Evolutionary conservation across 495 filamentous ascomycete species (phyloP).

Genomic region (Halenospora varia): DNA sequence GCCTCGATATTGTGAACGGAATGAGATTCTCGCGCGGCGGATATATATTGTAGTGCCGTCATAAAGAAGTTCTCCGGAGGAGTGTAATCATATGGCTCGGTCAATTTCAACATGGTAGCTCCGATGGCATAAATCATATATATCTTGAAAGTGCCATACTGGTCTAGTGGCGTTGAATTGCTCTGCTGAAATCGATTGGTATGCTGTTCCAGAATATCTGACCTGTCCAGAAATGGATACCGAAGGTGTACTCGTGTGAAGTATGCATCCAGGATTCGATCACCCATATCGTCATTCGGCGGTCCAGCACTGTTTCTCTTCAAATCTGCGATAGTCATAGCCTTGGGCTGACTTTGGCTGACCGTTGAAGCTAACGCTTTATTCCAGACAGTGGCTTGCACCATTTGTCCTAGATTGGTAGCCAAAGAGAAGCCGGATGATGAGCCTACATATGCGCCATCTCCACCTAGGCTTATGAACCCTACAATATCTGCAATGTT

Average conservation of each 20-base stretch:
- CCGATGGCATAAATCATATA: conserved; percentile 52
- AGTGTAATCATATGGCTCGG: conserved; percentile 42
- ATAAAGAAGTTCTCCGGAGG: conserved; percentile 46
- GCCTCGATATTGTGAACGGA: conserved; percentile 52
- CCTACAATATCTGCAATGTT: conserved; percentile 49
- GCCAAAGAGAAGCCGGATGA: conserved; percentile 48
- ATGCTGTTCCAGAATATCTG: conserved; percentile 41
- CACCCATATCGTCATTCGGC: conserved; percentile 45
- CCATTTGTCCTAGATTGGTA: conserved; percentile 48
- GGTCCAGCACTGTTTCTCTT: conserved; percentile 41
- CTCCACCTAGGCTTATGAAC: conserved; percentile 46
- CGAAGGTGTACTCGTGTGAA: conserved; percentile 41
- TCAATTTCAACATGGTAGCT: conserved; percentile 44
- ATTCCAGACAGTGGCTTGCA: conserved; percentile 49
- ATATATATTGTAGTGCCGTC: conserved; percentile 44
- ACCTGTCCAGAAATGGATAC: conserved; percentile 48
- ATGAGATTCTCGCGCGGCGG: conserved; percentile 45
- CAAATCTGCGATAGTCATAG: conserved; percentile 36
- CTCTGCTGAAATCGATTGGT: conserved; percentile 39
- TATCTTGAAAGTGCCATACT: conserved; percentile 47
- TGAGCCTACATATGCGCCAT: conserved; percentile 49
- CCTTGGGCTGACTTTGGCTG: conserved; percentile 27
- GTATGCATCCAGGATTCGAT: conserved; percentile 42
- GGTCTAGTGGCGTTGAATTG: conserved; percentile 36
- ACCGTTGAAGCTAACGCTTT: conserved; percentile 39